A percentile compares a stretch with the other conserved stretches of the same genome.
These are phyloP conservation scores for Porcisia deanei DNA, from an alignment of 208 protist species.

Conservation along the genomic window DNA sequence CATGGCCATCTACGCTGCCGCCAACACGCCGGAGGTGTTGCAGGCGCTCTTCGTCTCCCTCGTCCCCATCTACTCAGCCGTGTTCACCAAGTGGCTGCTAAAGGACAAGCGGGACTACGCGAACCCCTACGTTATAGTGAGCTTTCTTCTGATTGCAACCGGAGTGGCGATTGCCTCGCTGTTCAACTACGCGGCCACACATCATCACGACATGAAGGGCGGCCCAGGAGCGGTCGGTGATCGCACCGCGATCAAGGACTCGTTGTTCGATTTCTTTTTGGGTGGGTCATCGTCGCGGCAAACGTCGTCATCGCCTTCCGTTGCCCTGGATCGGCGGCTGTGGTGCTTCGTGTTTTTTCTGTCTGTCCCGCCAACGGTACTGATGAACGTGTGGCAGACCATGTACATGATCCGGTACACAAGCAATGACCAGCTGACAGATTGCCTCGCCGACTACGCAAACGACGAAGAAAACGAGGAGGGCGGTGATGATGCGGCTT, in stretches of 20 bases:
- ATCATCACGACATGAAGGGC: constrained; percentile 1
- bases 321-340: constrained; percentile 16
- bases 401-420: constrained; percentile 79
- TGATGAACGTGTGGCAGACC: constrained; percentile 79
- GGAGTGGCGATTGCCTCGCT: constrained; percentile 49
- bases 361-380: constrained; percentile 61
- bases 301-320: not conserved
- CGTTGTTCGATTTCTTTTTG: not conserved
- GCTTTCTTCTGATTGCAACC: constrained; percentile 44
- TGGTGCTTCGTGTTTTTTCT: constrained; percentile 79
- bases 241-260: not conserved
- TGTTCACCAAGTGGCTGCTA: constrained; percentile 55
- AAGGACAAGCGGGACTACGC: constrained; percentile 47
- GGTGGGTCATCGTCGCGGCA: not conserved
- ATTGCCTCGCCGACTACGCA: constrained; percentile 10
- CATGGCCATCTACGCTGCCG: constrained; percentile 60
- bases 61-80: constrained; percentile 49
- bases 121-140: constrained; percentile 32
- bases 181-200: constrained; percentile 21
- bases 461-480: constrained; percentile 5
- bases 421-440: constrained; percentile 22
- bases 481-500: not conserved
- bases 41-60: constrained; percentile 59
- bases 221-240: not conserved
- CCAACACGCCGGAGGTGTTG: constrained; percentile 61